Evolutionary conservation across 139 green algal genomes (phyloP).

Genomic region (Trebouxia sp.): DNA sequence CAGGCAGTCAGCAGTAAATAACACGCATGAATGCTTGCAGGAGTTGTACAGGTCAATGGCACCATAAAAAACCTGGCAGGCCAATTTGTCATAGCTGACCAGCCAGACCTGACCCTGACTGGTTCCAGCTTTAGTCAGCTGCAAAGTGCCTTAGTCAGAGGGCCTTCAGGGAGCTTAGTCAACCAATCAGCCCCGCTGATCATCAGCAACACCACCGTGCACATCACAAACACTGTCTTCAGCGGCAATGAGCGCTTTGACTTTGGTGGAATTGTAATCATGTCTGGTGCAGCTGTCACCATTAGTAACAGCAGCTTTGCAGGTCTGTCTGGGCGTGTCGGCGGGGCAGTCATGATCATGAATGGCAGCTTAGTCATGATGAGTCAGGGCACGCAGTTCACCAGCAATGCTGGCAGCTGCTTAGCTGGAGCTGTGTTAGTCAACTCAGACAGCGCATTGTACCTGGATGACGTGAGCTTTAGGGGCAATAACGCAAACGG

Average conservation of each 20-base stretch:
- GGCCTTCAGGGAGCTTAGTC: background rate
- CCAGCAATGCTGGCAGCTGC: slow-evolving; percentile 18
- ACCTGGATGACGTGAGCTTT: background rate
- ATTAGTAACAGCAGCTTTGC: slow-evolving; percentile 16
- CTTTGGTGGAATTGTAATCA: slow-evolving; percentile 11
- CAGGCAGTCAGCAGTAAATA: no score
- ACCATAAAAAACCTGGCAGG: background rate
- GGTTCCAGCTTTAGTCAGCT: background rate
- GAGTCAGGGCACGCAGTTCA: background rate
- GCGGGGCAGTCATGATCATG: background rate
- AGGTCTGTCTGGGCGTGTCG: background rate
- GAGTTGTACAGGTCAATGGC: background rate
- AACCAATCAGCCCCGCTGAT: slow-evolving; percentile 23
- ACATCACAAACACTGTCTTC: slow-evolving; percentile 1
- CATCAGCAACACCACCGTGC: slow-evolving; percentile 24
- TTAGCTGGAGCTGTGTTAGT: slow-evolving; percentile 20
- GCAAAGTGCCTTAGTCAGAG: background rate
- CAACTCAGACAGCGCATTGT: slow-evolving; percentile 24
- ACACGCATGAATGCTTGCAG: no score
- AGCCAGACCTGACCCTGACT: background rate
- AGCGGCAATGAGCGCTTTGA: background rate
- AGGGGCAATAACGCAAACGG: background rate
- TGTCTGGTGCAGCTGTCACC: background rate
- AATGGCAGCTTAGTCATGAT: slow-evolving; percentile 9
- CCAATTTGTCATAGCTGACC: slow-evolving; percentile 2